phyloP scores from a whole-genome alignment of 352 stramenopile genomes.

The Blastocystis sp. region DNA sequence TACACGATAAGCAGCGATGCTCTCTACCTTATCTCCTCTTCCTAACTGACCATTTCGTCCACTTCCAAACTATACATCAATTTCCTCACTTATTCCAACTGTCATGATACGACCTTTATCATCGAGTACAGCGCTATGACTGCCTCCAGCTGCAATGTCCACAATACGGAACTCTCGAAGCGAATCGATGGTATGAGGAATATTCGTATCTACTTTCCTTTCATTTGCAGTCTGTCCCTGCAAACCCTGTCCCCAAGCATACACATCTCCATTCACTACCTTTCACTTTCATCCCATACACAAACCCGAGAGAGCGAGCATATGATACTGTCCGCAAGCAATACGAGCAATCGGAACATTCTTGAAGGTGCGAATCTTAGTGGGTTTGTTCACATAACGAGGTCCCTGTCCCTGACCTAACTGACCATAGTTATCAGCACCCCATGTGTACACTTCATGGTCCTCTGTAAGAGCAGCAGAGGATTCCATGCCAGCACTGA shows the following conservation, averaged over 20 bases:
- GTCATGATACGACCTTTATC: conserved; percentile 9
- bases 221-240: conserved; percentile 42
- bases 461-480: conserved; percentile 18
- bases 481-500: conserved; percentile 1
- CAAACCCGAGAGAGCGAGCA: conserved; percentile 34
- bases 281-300: too few species aligned
- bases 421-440: conserved; percentile 37
- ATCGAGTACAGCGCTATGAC: conserved; percentile 30
- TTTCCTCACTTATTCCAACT: background rate
- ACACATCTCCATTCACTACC: conserved; percentile 24
- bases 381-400: conserved; percentile 36
- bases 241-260: conserved; percentile 32
- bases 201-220: conserved; percentile 35
- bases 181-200: conserved; percentile 16
- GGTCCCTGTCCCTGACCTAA: conserved; percentile 32
- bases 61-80: conserved; percentile 16
- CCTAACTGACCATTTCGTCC: conserved; percentile 31
- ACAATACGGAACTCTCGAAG: background rate
- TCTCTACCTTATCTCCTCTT: conserved; percentile 56
- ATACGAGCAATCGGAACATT: conserved; percentile 24
- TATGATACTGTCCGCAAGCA: conserved; percentile 27
- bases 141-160: conserved; percentile 22
- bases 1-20: conserved; percentile 51
- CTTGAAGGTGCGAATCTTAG: conserved; percentile 5
- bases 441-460: conserved; percentile 42